Evolutionary conservation across 1,139 yeast genomes (phyloP), one percentile per base, ranked within the genome.

Genomic region (Saccharomyces hybrid): DNA sequence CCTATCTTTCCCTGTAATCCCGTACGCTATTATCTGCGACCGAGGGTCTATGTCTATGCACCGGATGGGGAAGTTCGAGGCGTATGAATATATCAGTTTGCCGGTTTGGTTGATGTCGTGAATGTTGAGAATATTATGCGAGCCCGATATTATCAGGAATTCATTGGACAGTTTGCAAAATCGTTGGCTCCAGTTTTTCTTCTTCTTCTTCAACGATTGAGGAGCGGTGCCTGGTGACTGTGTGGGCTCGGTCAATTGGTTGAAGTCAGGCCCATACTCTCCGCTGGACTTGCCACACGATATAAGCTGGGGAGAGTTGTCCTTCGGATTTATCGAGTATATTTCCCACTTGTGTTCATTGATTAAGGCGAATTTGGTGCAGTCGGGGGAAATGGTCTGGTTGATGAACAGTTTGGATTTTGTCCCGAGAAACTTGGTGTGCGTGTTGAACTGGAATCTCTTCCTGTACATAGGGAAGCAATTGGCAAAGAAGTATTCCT

Each of bases 401-500:
- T 82, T 80, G 8, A 82, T 78, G 62, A 78, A 73, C 16, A 69
- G 73, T 66, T 73, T 82, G 62, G 78, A 77, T 72, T 78, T 77
- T 49, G 79, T 71, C 57, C 78, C 74, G 59, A 79, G 71, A 49
- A 76, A 63, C 68, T 74, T 71, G 29, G 82, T 81, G 61, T 84
- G 91, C 0, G 93, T 84, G 24, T 79, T 78, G 67, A 79, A 84
- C 42, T 84, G 82, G 46, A 80, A 76, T 52, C 83, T 76, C 64
- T 85, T 84, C 55, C 96, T 75, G 67, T 86, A 88, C 56, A 83
- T 80, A 1, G 97, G 97, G 71, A 88, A 90, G 62, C 95, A 88
- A 63, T 84, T 85, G 16, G 84, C 82, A 69, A 84, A 88, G 56
- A 83, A 77, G 59, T 80, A 76, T 67, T 88, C 95, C 57, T 80